These are phyloP conservation scores for Ascoidea asiatica DNA, from an alignment of 805 yeast genomes.

Conservation along the genomic window DNA sequence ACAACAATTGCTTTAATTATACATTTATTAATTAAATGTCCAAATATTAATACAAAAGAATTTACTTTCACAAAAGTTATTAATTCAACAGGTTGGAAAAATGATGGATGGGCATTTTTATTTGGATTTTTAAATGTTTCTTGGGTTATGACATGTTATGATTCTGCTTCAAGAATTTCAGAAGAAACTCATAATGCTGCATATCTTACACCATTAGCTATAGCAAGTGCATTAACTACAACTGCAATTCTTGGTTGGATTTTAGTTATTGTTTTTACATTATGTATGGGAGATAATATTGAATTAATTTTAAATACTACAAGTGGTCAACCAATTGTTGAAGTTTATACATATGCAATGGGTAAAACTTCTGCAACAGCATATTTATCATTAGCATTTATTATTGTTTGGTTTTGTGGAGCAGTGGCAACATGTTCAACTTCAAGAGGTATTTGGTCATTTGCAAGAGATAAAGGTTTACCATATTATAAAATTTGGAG, in stretches of 20 bases:
- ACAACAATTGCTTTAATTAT: slow-evolving; percentile 35
- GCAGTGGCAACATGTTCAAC: slow-evolving; percentile 35
- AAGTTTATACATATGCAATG: slow-evolving; percentile 47
- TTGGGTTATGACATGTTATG: slow-evolving; percentile 59
- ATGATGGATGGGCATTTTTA: slow-evolving; percentile 46
- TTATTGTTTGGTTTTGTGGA: slow-evolving; percentile 40
- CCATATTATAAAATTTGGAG: slow-evolving; percentile 41
- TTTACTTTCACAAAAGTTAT: slow-evolving; percentile 42
- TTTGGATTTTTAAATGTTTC: slow-evolving; percentile 62
- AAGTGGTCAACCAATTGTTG: slow-evolving; percentile 53
- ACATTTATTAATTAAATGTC: slow-evolving; percentile 41
- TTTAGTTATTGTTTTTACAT: slow-evolving; percentile 31
- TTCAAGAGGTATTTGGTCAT: slow-evolving; percentile 49
- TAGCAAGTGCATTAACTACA: slow-evolving; percentile 33
- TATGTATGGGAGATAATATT: slow-evolving; percentile 37
- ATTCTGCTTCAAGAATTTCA: slow-evolving; percentile 60
- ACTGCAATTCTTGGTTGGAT: slow-evolving; percentile 24
- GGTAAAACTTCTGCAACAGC: slow-evolving; percentile 35
- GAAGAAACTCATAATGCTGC: slow-evolving; percentile 51
- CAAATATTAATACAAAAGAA: slow-evolving; percentile 26
- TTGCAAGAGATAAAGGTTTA: slow-evolving; percentile 51
- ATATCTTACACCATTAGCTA: slow-evolving; percentile 46
- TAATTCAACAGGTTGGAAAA: slow-evolving; percentile 49
- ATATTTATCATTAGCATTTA: slow-evolving; percentile 32
- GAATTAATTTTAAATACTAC: slow-evolving; percentile 36